These are phyloP conservation scores for Suhomyces taliae DNA, from an alignment of 1,139 yeast genomes.

Conservation along the genomic window DNA sequence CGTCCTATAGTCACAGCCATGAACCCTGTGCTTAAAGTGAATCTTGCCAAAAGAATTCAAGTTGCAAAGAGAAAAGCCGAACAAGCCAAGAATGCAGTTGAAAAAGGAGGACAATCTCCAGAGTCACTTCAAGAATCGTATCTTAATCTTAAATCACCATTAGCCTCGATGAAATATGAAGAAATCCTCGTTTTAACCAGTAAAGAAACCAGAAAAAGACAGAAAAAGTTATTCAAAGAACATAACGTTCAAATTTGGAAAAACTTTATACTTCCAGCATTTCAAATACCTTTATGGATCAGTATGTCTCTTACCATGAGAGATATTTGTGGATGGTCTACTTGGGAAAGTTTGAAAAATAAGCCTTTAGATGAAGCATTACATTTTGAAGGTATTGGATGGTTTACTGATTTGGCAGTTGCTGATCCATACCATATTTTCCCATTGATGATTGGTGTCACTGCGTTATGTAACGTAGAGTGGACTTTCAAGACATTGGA, in stretches of 20 bases:
- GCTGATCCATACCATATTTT: constrained; percentile 64
- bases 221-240: constrained; percentile 63
- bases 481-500: constrained; percentile 64
- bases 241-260: constrained; percentile 80
- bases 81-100: constrained; percentile 9
- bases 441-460: constrained; percentile 69
- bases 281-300: constrained; percentile 90
- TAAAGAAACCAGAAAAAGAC: constrained; percentile 76
- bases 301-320: constrained; percentile 75
- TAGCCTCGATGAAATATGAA: constrained; percentile 64
- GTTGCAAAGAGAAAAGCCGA: constrained; percentile 34
- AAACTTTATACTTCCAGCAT: constrained; percentile 66
- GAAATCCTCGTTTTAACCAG: constrained; percentile 72
- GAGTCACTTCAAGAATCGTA: constrained; percentile 11
- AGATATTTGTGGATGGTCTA: constrained; percentile 71
- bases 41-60: constrained; percentile 61
- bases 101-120: constrained; percentile 1
- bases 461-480: constrained; percentile 76
- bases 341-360: constrained; percentile 46
- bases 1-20: constrained; percentile 71
- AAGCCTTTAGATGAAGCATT: constrained; percentile 57
- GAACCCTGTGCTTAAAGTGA: constrained; percentile 71
- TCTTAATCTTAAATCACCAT: constrained; percentile 25
- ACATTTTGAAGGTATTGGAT: constrained; percentile 54
- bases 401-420: constrained; percentile 61